Percentiles rank a stretch among this genome's conserved stretches.
These are phyloP conservation scores for Aechmea fasciata DNA, from an alignment of 176 grass and related monocot species.

Conservation along the genomic window DNA sequence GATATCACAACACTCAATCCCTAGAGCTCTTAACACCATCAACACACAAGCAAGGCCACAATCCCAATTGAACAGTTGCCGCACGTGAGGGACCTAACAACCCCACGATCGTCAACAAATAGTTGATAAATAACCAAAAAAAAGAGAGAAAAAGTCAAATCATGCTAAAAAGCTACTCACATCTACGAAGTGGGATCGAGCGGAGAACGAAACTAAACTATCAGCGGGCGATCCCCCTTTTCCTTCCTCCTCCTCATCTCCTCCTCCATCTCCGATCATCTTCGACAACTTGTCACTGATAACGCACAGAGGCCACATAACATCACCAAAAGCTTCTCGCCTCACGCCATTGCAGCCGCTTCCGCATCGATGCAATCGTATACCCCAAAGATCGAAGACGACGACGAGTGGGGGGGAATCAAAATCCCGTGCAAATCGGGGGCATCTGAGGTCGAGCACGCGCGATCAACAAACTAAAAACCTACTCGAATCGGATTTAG, in stretches of 20 bases:
- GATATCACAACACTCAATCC: slow-evolving; percentile 55
- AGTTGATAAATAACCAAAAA: neutral
- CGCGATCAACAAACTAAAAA: neutral
- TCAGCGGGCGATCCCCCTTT: slow-evolving; percentile 7
- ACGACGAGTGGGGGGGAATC: too few relatives aligned
- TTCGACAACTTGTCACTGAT: slow-evolving; percentile 79
- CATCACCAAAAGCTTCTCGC: slow-evolving; percentile 16
- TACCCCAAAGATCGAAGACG: too few relatives aligned
- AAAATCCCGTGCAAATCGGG: too few relatives aligned
- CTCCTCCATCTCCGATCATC: slow-evolving; percentile 43
- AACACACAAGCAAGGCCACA: slow-evolving; percentile 91
- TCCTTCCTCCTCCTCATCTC: slow-evolving; percentile 14
- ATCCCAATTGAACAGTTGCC: slow-evolving; percentile 91
- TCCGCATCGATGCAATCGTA: too few relatives aligned
- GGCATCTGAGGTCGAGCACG: too few relatives aligned
- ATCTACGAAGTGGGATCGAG: slow-evolving; percentile 55
- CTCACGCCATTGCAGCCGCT: neutral
- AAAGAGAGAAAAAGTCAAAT: neutral
- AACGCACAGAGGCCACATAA: slow-evolving; percentile 74
- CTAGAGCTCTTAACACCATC: slow-evolving; percentile 83
- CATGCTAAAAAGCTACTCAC: slow-evolving; percentile 26
- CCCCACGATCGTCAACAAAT: slow-evolving; percentile 4
- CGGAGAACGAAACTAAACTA: slow-evolving; percentile 17
- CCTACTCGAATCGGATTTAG: too few relatives aligned
- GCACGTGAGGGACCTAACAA: slow-evolving; percentile 77